Evolutionary conservation across 225 moss, liverwort and hornwort genomes (phyloP), one percentile per base, ranked within the genome.

Genomic region (Marchantia paleacea): DNA sequence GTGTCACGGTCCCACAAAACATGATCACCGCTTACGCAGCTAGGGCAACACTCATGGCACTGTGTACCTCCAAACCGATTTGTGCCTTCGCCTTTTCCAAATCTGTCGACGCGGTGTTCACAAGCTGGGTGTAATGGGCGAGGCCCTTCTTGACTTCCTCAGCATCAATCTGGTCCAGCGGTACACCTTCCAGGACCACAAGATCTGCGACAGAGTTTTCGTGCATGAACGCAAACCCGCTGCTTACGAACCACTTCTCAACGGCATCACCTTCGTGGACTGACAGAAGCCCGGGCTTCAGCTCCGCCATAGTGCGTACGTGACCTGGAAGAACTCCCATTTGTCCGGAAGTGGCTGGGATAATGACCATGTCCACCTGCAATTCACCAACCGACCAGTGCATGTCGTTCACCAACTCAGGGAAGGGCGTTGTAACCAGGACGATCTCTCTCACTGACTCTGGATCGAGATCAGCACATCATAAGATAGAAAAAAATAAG

Each of bases 241-340:
- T 90, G 89, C 96, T 96, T 65, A 96, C 85, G 58, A 96, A 96
- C 83, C 83, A 91, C 76, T 91, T 85, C 58, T 89, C 81, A 65
- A 92, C 82, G 26, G 89, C 87, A 55, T 82, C 13, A 16, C 91
- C 94, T 1, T 92, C 92, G 69, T 96, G 94, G 65, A 96, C 84
- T 48, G 91, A 91, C 20, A 96, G 50, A 30, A 94, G 0, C 65
- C 96, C 96, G 22, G 92, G 89, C 76, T 91, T 92, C 85, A 96
- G 81, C 84, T 96, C 91, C 28, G 90, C 94, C 48, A 94, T 90
- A 20, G 89, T 94, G 55, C 92, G 94, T 14, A 96, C 92, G 85
- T 96, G 96, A 24, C 91, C 94, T 12, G 94, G 94, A 52, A 96
- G 81, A 73, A 96, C 85, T 88, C 94, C 96, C 90, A 96, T 80